phyloP scores from a whole-genome alignment of 2,329 filamentous ascomycete species.

The Xylariaceae sp. region DNA sequence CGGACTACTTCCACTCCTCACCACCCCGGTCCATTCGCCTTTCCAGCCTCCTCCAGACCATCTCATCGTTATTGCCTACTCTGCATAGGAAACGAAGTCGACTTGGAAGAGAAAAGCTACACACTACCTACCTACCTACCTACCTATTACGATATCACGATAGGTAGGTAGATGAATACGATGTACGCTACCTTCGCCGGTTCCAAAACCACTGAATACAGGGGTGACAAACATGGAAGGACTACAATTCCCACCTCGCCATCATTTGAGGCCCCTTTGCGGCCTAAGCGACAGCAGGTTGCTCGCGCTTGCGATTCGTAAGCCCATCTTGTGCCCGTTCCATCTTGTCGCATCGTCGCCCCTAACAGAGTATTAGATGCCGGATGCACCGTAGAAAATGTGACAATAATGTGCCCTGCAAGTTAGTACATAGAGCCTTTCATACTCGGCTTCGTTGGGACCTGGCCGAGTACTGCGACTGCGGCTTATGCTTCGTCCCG shows the following conservation, averaged over 20 bases:
- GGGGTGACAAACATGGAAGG: constrained; percentile 11
- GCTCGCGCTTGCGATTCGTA: constrained; percentile 33
- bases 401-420: constrained; percentile 36
- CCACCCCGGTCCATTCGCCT: neutral
- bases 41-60: neutral
- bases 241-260: constrained; percentile 4
- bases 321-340: constrained; percentile 16
- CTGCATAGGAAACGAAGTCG: too few relatives aligned
- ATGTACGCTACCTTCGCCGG: constrained; percentile 14
- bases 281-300: constrained; percentile 25
- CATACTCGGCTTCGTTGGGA: neutral
- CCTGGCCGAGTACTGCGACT: neutral
- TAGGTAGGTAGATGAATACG: neutral
- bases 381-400: constrained; percentile 39
- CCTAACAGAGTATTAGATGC: constrained; percentile 28
- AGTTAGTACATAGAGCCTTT: constrained; percentile 16
- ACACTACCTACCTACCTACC: neutral
- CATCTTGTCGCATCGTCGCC: neutral
- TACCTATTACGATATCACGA: neutral
- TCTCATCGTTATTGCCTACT: neutral
- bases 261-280: constrained; percentile 20
- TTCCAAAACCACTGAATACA: constrained; percentile 6
- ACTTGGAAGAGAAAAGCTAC: too few relatives aligned
- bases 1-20: neutral
- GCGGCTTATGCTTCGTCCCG: neutral